Evolutionary conservation across 805 yeast species (phyloP).

Genomic region (Kazachstania taianensis): DNA sequence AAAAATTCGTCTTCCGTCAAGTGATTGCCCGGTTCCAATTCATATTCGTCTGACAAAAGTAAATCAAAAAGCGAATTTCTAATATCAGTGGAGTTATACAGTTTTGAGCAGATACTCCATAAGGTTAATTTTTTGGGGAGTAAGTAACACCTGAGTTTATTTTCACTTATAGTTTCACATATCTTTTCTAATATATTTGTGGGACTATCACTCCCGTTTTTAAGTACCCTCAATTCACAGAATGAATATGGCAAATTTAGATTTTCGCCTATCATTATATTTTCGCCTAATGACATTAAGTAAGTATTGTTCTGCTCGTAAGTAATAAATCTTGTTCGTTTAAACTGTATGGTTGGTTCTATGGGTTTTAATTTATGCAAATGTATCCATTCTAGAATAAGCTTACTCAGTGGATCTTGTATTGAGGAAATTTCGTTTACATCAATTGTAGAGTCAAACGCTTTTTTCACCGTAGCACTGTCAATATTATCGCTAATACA

Average conservation of each 20-base stretch:
- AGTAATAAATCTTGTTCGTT: constrained; percentile 23
- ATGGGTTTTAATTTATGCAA: constrained; percentile 12
- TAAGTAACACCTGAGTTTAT: constrained; percentile 18
- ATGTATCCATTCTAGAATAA: constrained; percentile 22
- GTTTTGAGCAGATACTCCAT: constrained; percentile 16
- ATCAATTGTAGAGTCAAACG: not conserved
- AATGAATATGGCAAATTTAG: constrained; percentile 15
- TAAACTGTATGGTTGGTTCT: constrained; percentile 11
- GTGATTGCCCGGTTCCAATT: constrained; percentile 6
- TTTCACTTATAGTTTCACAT: constrained; percentile 12
- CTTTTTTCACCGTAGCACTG: not conserved
- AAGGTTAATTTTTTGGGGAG: constrained; percentile 10
- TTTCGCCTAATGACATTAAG: constrained; percentile 20
- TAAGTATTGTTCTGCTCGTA: constrained; percentile 8
- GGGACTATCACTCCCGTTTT: not conserved
- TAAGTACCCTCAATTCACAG: constrained; percentile 12
- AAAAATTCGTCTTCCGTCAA: constrained; percentile 18
- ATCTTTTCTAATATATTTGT: constrained; percentile 1
- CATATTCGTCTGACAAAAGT: constrained; percentile 13
- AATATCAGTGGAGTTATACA: constrained; percentile 8
- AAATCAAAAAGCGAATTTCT: constrained; percentile 11
- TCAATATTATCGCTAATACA: constrained; percentile 9
- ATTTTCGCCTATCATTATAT: constrained; percentile 10
- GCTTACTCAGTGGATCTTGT: constrained; percentile 13
- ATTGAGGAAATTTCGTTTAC: no score